phyloP scores from a whole-genome alignment of 1,139 yeast species.

The Blastobotrys illinoisensis region DNA sequence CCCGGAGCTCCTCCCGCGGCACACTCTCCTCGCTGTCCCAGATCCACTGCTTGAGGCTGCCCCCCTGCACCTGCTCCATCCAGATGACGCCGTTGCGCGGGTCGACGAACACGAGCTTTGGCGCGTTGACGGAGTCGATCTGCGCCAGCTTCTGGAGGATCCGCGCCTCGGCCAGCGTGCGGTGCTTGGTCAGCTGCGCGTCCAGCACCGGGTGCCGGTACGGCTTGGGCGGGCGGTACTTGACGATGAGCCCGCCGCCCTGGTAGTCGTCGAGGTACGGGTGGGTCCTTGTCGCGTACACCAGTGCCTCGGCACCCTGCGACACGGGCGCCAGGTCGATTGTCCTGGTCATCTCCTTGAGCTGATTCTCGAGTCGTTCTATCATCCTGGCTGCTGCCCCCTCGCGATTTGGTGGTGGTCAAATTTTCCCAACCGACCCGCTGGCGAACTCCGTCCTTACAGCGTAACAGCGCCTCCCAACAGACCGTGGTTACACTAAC shows the following conservation, averaged over 20 bases:
- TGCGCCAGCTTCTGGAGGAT: slow-evolving; percentile 56
- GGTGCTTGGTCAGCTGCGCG: slow-evolving; percentile 62
- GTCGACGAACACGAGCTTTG: slow-evolving; percentile 67
- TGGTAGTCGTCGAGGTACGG: slow-evolving; percentile 46
- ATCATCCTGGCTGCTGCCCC: slow-evolving; percentile 8
- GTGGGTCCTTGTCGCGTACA: slow-evolving; percentile 58
- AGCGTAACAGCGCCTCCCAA: too few species aligned
- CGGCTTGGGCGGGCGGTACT: slow-evolving; percentile 82
- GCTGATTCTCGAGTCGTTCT: slow-evolving; percentile 34
- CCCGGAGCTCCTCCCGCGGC: slow-evolving; percentile 23
- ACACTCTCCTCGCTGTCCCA: slow-evolving; percentile 31
- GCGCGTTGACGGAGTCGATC: slow-evolving; percentile 54
- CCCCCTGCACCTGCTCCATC: slow-evolving; percentile 69
- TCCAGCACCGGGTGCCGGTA: slow-evolving; percentile 87
- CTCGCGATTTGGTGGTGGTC: neutral
- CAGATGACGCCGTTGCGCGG: slow-evolving; percentile 74
- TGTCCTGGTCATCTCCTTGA: slow-evolving; percentile 40
- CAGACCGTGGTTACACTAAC: too few species aligned
- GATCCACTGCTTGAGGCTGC: slow-evolving; percentile 33
- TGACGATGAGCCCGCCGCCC: slow-evolving; percentile 51
- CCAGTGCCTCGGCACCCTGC: slow-evolving; percentile 96
- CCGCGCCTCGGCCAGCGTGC: slow-evolving; percentile 83
- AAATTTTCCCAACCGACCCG: neutral
- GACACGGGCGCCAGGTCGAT: slow-evolving; percentile 43
- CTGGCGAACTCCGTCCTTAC: neutral